These are phyloP conservation scores for Diaporthe velutina DNA, from an alignment of 2,329 filamentous ascomycete species.

Conservation along the genomic window DNA sequence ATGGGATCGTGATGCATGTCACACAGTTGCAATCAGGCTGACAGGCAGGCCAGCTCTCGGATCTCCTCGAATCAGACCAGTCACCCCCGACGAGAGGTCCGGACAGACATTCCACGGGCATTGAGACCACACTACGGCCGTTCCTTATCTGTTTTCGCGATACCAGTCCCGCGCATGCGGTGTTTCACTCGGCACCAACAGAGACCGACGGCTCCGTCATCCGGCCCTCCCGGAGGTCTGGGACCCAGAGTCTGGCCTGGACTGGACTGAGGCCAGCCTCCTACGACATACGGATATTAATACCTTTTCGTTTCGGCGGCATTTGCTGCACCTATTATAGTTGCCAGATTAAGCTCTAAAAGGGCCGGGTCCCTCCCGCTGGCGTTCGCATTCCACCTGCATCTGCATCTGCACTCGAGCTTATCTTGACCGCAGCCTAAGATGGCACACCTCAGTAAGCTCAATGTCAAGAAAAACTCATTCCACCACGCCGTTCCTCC, in stretches of 20 bases:
- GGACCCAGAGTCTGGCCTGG: conserved; percentile 25
- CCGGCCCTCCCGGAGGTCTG: conserved; percentile 32
- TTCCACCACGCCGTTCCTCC: neutral
- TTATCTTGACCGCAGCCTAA: conserved; percentile 16
- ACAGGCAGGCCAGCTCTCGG: conserved; percentile 25
- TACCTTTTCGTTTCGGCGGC: conserved; percentile 14
- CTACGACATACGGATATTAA: conserved; percentile 19
- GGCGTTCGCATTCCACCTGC: neutral
- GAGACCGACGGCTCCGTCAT: conserved; percentile 18
- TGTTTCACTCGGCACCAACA: conserved; percentile 30
- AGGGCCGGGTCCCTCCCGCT: neutral
- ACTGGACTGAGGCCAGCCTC: conserved; percentile 19
- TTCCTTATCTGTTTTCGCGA: neutral
- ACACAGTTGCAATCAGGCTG: conserved; percentile 12
- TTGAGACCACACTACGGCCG: neutral
- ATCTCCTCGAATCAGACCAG: conserved; percentile 13
- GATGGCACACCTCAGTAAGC: conserved; percentile 41
- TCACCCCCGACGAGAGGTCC: neutral
- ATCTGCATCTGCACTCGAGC: conserved; percentile 33
- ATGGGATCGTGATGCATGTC: conserved; percentile 16
- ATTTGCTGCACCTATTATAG: neutral
- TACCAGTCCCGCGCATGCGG: neutral
- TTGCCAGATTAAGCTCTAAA: conserved; percentile 8
- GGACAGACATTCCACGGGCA: neutral
- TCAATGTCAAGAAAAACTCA: conserved; percentile 20